Evolutionary conservation across 331 rosid genomes (phyloP).

Genomic region (Quercus phellos): DNA sequence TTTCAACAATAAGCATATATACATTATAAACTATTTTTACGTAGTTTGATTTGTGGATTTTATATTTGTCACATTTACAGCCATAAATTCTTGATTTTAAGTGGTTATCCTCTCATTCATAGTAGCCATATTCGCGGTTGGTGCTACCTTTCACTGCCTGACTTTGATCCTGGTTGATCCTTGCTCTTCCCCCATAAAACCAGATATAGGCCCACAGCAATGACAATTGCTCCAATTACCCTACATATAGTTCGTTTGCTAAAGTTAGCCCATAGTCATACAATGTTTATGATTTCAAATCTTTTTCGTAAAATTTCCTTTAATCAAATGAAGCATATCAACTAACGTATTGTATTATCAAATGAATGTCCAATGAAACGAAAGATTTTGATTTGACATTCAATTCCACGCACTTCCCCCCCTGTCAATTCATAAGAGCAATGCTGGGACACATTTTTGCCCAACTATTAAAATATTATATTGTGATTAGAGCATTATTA

Average conservation of each 20-base stretch:
- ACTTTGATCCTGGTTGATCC: conserved; percentile 7
- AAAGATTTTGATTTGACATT: too few species aligned
- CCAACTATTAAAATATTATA: too few species aligned
- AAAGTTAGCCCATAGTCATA: neutral
- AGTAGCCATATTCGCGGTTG: neutral
- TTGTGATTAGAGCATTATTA: too few species aligned
- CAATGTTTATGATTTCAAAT: too few species aligned
- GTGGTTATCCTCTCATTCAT: neutral
- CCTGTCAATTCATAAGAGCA: too few species aligned
- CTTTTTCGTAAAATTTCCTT: too few species aligned
- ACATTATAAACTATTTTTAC: too few species aligned
- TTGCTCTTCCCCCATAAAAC: conserved; percentile 51
- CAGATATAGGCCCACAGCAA: conserved; percentile 41
- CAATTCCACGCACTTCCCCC: too few species aligned
- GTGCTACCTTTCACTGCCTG: neutral
- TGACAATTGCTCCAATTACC: conserved; percentile 28
- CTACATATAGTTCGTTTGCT: neutral
- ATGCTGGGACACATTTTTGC: too few species aligned
- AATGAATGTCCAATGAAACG: neutral
- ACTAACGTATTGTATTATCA: too few species aligned
- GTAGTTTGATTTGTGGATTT: neutral
- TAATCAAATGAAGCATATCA: too few species aligned
- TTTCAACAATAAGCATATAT: too few species aligned
- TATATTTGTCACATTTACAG: neutral
- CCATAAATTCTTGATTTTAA: neutral